phyloP scores from a whole-genome alignment of 192 early-diverging fungal genomes.

The Coemansia sp. region DNA sequence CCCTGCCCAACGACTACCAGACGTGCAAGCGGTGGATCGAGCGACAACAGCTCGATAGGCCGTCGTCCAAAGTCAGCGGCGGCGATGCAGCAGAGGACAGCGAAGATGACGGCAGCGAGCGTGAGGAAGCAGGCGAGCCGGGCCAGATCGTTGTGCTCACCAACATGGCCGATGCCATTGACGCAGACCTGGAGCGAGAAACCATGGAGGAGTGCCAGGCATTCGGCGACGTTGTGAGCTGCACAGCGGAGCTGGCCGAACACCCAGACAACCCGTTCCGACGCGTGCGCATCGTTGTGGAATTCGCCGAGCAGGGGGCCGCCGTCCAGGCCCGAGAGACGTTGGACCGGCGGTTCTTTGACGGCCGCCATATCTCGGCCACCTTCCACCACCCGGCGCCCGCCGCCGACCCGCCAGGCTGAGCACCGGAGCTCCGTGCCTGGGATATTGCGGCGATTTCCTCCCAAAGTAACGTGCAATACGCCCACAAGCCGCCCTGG shows the following conservation, averaged over 20 bases:
- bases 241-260: neutral
- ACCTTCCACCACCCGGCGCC: slow-evolving; percentile 2
- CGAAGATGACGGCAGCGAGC: neutral
- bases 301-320: slow-evolving; percentile 23
- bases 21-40: slow-evolving; percentile 22
- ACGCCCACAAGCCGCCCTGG: too few species aligned
- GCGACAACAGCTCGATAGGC: slow-evolving; percentile 1
- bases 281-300: slow-evolving; percentile 19
- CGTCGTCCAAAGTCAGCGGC: neutral
- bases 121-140: slow-evolving; percentile 15
- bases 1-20: slow-evolving; percentile 30
- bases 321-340: slow-evolving; percentile 18
- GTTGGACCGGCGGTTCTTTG: slow-evolving; percentile 34
- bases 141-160: slow-evolving; percentile 11
- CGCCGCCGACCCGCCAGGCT: too few species aligned
- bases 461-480: too few species aligned
- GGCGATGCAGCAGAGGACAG: neutral
- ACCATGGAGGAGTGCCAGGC: slow-evolving; percentile 29
- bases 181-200: slow-evolving; percentile 25
- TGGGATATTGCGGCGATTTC: too few species aligned
- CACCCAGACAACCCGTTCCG: slow-evolving; percentile 4
- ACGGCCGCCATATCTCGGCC: slow-evolving; percentile 30
- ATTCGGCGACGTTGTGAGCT: slow-evolving; percentile 24
- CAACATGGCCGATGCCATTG: slow-evolving; percentile 37
- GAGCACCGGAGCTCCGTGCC: too few species aligned